Evolutionary conservation across 2,329 filamentous ascomycete genomes (phyloP), one percentile per base, ranked within the genome.

Genomic region (Arthrinium puccinioides): DNA sequence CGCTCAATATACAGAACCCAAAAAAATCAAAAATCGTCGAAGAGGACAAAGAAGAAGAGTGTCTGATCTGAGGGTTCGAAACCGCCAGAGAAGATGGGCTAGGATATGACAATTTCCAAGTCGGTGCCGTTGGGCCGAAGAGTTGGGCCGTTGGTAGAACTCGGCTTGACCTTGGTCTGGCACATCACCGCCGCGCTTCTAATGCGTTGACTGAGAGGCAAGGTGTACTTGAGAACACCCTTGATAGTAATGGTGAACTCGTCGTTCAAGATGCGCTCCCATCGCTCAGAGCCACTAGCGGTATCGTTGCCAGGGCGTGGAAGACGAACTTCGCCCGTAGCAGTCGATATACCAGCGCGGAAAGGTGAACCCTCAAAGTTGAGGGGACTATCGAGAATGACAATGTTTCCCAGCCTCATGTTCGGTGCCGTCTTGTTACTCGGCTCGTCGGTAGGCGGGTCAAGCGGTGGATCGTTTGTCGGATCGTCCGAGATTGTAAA

Each of bases 211-310:
- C 75, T 82, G 36, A 82, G 62, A 3, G 78, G 78, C 23, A 82
- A 64, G 21, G 67, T 75, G 53, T 98, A 98, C 54, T 89, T 88
- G 48, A 98, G 70, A 11, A 92, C 84, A 16, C 92, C 92, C 50
- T 92, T 82, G 28, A 98, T 76, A 43, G 97, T 90, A 33, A 98
- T 72, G 48, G 96, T 87, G 50, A 97, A 98, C 30, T 90, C 86
- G 58, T 96, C 85, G 46, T 94, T 79, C 35, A 96, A 70, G 32
- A 97, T 89, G 42, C 80, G 76, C 56, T 94, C 87, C 92, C 92
- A 98, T 10, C 89, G 79, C 53, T 84, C 79, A 2, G 82, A 82
- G 8, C 90, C 92, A 27, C 85, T 84, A 29, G 87, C 81, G 0
- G 92, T 97, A 50, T 81, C 81, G 59, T 97, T 98, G 4, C 90